Evolutionary conservation across 129 eudicot genomes (phyloP), one percentile per base, ranked within the genome.

Genomic region (Cynara cardunculus): DNA sequence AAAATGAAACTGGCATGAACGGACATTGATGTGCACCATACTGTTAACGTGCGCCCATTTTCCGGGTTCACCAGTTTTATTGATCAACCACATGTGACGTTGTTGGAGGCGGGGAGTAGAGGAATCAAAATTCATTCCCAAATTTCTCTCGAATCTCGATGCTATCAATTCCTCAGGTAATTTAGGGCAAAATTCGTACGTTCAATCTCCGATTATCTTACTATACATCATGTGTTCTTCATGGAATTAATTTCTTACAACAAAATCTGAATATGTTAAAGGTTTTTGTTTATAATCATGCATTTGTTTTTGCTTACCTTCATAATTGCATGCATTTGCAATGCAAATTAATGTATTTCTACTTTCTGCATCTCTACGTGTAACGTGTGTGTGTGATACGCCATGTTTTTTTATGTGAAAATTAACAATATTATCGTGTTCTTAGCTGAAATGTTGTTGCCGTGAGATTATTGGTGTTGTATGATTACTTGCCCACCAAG

Each of bases 21-120:
- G 65, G 65, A 56, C 65, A 7, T 56, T 56, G 65, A 53, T 53
- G 62, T 53, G 59, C 26, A 78, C 75, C 75, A 71, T 19, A 71
- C 24, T 56, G 65, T 56, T 71, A 71, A 37, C 75, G 75, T 71
- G 75, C 75, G 75, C 80, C 75, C 80, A 18, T 69, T 82, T 76
- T 76, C 82, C 86, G 82, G 78, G 26, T 56, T 82, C 81, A 59
- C 26, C 85, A 72, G 81, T 76, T 76, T 76, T 77, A 3, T 76
- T 69, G 14, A 82, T 82, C 77, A 82, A 69, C 76, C 85, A 69
- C 11, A 72, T 34, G 80, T 81, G 46, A 75, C 81, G 77, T 34
- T 76, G 53, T 49, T 69, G 26, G 44, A 73, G 64, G 46, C 32
- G 65, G 68, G 44, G 61, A 82, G 69, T 76, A 76, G 22, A 44